phyloP scores from a whole-genome alignment of 2,329 filamentous ascomycete genomes.

The Arthrobotrys megalospora region DNA sequence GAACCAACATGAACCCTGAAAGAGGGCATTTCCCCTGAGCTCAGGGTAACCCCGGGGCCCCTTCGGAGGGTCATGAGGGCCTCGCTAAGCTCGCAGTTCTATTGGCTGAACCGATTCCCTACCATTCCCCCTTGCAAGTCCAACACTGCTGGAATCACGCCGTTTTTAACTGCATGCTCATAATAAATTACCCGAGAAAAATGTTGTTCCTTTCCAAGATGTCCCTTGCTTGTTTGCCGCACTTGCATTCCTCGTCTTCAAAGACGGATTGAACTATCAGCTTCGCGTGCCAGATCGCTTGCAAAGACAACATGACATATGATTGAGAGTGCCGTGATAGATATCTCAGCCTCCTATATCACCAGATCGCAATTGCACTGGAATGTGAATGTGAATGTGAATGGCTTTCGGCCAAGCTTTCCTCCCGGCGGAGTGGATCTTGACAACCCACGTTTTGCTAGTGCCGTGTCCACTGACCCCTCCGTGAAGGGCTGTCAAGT shows the following conservation, averaged over 20 bases:
- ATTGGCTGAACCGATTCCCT: constrained; percentile 42
- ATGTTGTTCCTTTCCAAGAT: constrained; percentile 9
- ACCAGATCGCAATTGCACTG: constrained; percentile 14
- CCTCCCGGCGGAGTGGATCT: constrained; percentile 50
- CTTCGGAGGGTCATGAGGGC: constrained; percentile 1
- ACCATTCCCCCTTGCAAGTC: constrained; percentile 16
- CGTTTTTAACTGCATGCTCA: constrained; percentile 35
- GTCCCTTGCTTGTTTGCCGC: constrained; percentile 41
- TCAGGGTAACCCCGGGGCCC: constrained; percentile 16
- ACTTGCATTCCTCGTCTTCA: constrained; percentile 5
- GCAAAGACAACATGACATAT: not conserved
- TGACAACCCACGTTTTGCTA: constrained; percentile 58
- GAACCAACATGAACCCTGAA: constrained; percentile 21
- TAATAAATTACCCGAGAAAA: constrained; percentile 45
- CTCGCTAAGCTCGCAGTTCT: constrained; percentile 48
- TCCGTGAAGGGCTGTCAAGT: not conserved
- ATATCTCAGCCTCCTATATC: constrained; percentile 37
- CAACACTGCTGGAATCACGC: constrained; percentile 25
- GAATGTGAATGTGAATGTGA: constrained; percentile 58
- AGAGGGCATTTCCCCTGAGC: not conserved
- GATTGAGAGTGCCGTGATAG: not conserved
- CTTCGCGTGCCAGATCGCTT: constrained; percentile 17
- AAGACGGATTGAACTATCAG: constrained; percentile 15
- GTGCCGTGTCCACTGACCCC: constrained; percentile 36
- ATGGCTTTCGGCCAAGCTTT: constrained; percentile 28